phyloP scores from a whole-genome alignment of 2,329 filamentous ascomycete species.

The Periconia sp. region DNA sequence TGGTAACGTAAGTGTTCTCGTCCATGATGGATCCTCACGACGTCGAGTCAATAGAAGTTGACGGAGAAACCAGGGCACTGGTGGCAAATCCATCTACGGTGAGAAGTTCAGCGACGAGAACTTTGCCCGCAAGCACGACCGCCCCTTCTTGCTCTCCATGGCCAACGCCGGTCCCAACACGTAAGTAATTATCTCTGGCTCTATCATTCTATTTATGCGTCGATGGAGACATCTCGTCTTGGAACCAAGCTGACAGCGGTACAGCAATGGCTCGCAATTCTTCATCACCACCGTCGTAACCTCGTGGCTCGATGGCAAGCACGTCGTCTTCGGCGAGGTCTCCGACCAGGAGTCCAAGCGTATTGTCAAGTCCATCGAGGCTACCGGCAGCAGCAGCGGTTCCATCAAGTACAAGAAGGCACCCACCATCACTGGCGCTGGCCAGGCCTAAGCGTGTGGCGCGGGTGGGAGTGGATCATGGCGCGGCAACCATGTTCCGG shows the following conservation, averaged over 20 bases:
- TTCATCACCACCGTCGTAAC: slow-evolving; percentile 71
- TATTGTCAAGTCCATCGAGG: slow-evolving; percentile 62
- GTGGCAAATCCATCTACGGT: slow-evolving; percentile 92
- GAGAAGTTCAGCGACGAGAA: slow-evolving; percentile 95
- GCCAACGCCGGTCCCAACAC: slow-evolving; percentile 96
- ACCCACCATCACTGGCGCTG: slow-evolving; percentile 57
- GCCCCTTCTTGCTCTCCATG: slow-evolving; percentile 85
- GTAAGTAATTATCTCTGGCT: slow-evolving; percentile 44
- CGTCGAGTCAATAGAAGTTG: neutral
- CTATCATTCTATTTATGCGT: too few species aligned
- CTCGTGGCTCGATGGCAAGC: slow-evolving; percentile 73
- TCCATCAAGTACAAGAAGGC: slow-evolving; percentile 54
- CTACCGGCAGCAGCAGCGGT: slow-evolving; percentile 58
- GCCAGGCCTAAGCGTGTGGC: slow-evolving; percentile 45
- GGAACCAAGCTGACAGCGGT: slow-evolving; percentile 17
- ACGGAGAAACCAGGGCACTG: slow-evolving; percentile 67
- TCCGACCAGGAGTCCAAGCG: slow-evolving; percentile 55
- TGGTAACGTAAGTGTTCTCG: slow-evolving; percentile 69
- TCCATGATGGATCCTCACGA: neutral
- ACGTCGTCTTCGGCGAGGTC: slow-evolving; percentile 84
- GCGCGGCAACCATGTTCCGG: slow-evolving; percentile 7
- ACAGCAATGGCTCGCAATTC: slow-evolving; percentile 71
- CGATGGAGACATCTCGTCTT: neutral
- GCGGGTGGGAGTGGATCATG: slow-evolving; percentile 12
- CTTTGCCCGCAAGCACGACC: slow-evolving; percentile 74